phyloP scores from a whole-genome alignment of 495 filamentous ascomycete genomes.

The Penicillium silybi region DNA sequence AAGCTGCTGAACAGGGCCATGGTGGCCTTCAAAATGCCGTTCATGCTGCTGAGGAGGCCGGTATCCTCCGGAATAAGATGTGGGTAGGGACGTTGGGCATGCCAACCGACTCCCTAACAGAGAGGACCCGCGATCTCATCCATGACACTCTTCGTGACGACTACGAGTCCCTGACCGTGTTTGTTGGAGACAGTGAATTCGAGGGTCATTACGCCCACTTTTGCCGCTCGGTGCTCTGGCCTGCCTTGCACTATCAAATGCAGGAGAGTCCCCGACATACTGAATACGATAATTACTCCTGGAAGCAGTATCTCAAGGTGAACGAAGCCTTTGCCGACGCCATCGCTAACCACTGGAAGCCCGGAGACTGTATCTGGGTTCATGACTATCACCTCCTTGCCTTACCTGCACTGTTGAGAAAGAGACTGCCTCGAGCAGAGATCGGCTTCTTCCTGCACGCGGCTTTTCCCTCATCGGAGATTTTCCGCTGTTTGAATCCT shows the following conservation, averaged over 20 bases:
- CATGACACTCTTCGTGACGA: constrained; percentile 70
- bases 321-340: constrained; percentile 85
- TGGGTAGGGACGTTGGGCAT: constrained; percentile 89
- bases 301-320: constrained; percentile 81
- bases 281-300: constrained; percentile 91
- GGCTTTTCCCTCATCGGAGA: constrained; percentile 86
- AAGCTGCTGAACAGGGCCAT: constrained; percentile 79
- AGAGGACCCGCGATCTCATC: constrained; percentile 68
- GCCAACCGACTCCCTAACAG: constrained; percentile 74
- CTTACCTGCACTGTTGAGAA: constrained; percentile 74
- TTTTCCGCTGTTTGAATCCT: constrained; percentile 78
- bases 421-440: constrained; percentile 72
- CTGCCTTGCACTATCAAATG: constrained; percentile 90
- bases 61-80: constrained; percentile 57
- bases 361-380: constrained; percentile 83
- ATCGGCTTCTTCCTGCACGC: constrained; percentile 93
- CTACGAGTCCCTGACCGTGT: constrained; percentile 73
- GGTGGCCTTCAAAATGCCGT: constrained; percentile 81
- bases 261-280: constrained; percentile 93
- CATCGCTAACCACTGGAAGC: constrained; percentile 78
- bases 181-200: constrained; percentile 76
- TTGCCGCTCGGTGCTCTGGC: constrained; percentile 82
- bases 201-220: constrained; percentile 87
- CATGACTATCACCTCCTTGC: constrained; percentile 88
- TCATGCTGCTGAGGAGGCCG: constrained; percentile 60